These are phyloP conservation scores for Pichia sp. DNA, from an alignment of 1,139 yeast species.

Conservation along the genomic window DNA sequence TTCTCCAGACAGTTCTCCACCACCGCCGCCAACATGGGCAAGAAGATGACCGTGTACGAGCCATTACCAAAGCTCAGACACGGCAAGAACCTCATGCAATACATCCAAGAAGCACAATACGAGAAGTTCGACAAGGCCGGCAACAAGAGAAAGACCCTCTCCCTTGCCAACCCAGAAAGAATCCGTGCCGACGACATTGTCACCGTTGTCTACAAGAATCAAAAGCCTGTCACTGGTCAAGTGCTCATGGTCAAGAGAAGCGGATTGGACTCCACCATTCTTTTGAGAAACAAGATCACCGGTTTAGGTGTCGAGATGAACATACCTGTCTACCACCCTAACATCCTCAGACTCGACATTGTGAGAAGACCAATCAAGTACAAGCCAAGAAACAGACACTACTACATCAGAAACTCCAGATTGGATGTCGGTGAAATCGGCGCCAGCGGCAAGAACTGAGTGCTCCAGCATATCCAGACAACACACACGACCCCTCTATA, in stretches of 20 bases:
- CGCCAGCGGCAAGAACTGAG: conserved; percentile 23
- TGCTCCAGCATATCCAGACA: too few relatives aligned
- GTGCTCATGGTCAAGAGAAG: conserved; percentile 72
- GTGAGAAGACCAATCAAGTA: conserved; percentile 70
- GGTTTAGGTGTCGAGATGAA: conserved; percentile 81
- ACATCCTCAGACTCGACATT: conserved; percentile 69
- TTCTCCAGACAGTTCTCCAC: conserved; percentile 9
- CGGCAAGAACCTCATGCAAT: conserved; percentile 49
- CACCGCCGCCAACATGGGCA: background rate
- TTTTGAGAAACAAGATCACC: conserved; percentile 75
- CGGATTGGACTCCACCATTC: conserved; percentile 66
- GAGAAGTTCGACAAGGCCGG: conserved; percentile 71
- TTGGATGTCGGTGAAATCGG: conserved; percentile 56
- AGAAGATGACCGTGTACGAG: conserved; percentile 43
- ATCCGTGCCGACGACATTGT: conserved; percentile 82
- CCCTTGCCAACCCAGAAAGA: conserved; percentile 44
- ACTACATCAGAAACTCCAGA: conserved; percentile 80
- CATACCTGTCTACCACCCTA: conserved; percentile 77
- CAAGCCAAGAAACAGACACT: conserved; percentile 76
- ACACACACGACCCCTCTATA: too few relatives aligned
- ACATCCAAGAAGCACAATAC: conserved; percentile 49
- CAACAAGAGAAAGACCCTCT: conserved; percentile 62
- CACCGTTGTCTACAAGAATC: conserved; percentile 69
- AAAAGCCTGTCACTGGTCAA: conserved; percentile 69
- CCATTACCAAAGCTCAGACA: conserved; percentile 52